A percentile compares a stretch with the other conserved stretches of the same genome.
Evolutionary conservation across 805 yeast genomes (phyloP).

Genomic region (Lipomyces chichibuensis): DNA sequence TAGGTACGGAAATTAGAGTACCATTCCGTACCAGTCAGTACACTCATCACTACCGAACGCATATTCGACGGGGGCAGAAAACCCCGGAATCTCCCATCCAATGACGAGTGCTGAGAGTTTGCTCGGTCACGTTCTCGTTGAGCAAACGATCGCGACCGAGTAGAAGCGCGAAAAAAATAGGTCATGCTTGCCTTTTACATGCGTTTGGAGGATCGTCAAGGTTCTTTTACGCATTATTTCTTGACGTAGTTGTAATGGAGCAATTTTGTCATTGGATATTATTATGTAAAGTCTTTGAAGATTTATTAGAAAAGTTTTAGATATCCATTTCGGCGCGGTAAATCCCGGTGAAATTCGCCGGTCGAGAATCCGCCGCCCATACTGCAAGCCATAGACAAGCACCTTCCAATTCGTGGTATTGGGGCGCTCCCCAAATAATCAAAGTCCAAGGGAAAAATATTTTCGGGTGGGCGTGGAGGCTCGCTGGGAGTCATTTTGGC

Average conservation of each 20-base stretch:
- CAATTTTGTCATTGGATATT: no score
- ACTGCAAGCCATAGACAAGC: neutral
- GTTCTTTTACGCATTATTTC: neutral
- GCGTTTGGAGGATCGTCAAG: neutral
- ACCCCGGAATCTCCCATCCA: neutral
- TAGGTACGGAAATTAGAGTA: neutral
- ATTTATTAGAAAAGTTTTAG: no score
- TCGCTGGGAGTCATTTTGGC: no score
- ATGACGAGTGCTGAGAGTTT: neutral
- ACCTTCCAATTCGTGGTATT: no score
- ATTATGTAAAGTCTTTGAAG: no score
- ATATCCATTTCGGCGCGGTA: neutral
- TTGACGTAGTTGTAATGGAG: no score
- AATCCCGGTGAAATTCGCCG: neutral
- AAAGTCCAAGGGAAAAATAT: no score
- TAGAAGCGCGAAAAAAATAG: neutral
- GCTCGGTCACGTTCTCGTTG: no score
- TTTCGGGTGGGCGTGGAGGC: no score
- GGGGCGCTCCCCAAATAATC: no score
- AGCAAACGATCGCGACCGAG: neutral
- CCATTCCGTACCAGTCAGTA: neutral
- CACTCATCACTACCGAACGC: neutral
- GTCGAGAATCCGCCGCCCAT: neutral
- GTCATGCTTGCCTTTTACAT: neutral
- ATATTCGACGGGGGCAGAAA: neutral